Conservation (phyloP, 805 yeast species). For the Metschnikowia similis region DNA sequence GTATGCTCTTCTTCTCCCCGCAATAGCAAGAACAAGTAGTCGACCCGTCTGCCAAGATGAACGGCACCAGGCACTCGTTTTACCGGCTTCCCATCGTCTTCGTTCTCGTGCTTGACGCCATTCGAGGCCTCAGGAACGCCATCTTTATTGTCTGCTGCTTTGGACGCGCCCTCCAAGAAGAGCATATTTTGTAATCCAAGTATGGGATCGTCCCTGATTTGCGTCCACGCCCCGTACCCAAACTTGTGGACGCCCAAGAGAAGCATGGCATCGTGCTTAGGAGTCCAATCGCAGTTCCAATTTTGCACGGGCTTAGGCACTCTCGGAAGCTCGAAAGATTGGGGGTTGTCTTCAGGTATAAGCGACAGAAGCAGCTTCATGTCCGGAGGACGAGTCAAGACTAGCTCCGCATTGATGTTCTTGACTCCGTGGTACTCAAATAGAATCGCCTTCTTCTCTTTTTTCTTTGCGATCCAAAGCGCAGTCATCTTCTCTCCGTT, state of each 20-base stretch:
- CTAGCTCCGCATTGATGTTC: conserved; percentile 84
- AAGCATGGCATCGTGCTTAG: conserved; percentile 79
- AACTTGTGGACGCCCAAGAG: conserved; percentile 84
- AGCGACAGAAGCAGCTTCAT: conserved; percentile 57
- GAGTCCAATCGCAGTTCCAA: conserved; percentile 88
- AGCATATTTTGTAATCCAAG: conserved; percentile 81
- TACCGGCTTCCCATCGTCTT: conserved; percentile 26
- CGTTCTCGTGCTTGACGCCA: conserved; percentile 12
- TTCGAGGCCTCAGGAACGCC: conserved; percentile 4
- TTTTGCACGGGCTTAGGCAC: conserved; percentile 79
- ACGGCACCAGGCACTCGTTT: conserved; percentile 88
- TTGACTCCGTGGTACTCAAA: conserved; percentile 87
- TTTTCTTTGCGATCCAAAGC: conserved; percentile 58
- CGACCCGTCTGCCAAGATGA: conserved; percentile 87
- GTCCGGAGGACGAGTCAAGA: conserved; percentile 81
- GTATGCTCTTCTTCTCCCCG: conserved; percentile 48
- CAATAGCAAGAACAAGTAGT: conserved; percentile 71
- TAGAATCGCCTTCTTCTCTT: conserved; percentile 83
- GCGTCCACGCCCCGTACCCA: conserved; percentile 95
- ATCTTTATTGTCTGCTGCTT: conserved; percentile 12
- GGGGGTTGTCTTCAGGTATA: conserved; percentile 53
- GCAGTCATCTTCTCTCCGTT: conserved; percentile 47
- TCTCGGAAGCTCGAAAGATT: conserved; percentile 54
- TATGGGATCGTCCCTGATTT: conserved; percentile 92
- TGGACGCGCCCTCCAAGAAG: conserved; percentile 48